Conservation (phyloP, 371 early-diverging fungal genomes). For the Zancudomyces culisetae region DNA sequence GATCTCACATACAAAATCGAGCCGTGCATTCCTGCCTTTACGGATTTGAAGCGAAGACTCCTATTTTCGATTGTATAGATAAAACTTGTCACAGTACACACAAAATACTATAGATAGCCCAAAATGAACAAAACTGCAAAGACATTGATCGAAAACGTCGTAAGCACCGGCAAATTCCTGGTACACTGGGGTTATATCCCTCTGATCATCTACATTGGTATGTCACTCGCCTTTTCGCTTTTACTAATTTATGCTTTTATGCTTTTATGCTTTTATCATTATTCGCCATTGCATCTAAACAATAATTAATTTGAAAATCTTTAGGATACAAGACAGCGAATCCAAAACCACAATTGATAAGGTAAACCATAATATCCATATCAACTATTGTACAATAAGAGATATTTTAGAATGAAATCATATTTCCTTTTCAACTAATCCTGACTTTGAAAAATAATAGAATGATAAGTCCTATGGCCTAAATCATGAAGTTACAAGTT, state of each 20-base stretch:
- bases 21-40: neutral
- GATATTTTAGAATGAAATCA: neutral
- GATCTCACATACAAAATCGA: neutral
- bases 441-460: neutral
- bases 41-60: too few relatives aligned
- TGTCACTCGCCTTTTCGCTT: neutral
- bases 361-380: neutral
- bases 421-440: neutral
- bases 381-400: neutral
- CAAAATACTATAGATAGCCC: too few relatives aligned
- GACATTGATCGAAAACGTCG: constrained; percentile 12
- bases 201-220: constrained; percentile 39
- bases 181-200: constrained; percentile 51
- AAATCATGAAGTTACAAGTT: too few relatives aligned
- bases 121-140: constrained; percentile 22
- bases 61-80: too few relatives aligned
- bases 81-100: too few relatives aligned
- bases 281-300: neutral
- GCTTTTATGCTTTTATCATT: neutral
- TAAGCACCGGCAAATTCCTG: constrained; percentile 33
- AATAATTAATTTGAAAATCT: neutral
- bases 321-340: constrained; percentile 1
- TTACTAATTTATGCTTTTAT: neutral
- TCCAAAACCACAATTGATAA: constrained; percentile 2
- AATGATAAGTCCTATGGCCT: constrained; percentile 4